Evolutionary conservation across 2,329 filamentous ascomycete species (phyloP), one percentile per base, ranked within the genome.

Genomic region (Rhytidhysteron rufulum): DNA sequence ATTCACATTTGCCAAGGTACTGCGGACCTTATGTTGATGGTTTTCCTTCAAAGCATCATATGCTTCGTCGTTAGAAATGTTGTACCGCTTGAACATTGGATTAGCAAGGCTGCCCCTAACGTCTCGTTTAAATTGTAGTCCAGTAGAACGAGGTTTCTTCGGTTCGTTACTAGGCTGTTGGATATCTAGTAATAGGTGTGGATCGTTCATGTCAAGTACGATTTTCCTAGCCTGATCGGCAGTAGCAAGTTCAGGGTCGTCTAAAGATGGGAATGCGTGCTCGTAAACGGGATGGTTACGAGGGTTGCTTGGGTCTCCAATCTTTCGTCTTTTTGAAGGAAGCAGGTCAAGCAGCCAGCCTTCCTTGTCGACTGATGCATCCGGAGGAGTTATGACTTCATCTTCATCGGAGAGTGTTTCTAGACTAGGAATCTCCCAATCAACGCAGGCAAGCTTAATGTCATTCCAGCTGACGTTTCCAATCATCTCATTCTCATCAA

Each of bases 41-140:
- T 96, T 97, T 65, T 95, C 89, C 67, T 97, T 97, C 32, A 98
- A 78, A 44, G 89, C 81, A 58, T 97, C 90, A 63, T 98, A 98
- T 2, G 90, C 90, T 43, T 93, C 86, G 57, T 98, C 93, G 48
- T 97, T 97, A 21, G 90, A 95, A 43, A 94, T 86, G 60, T 97
- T 97, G 74, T 95, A 98, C 31, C 91, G 83, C 51, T 85, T 80
- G 27, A 80, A 80, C 25, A 95, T 77, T 41, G 87, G 82, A 40
- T 84, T 85, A 3, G 83, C 81, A 31, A 88, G 69, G 37, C 82
- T 84, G 13, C 82, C 80, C 41, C 80, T 84, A 6, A 78, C 80
- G 71, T 82, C 82, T 47, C 78, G 82, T 65, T 78, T 84, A 48
- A 79, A 75, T 47, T 81, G 82, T 37, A 73, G 68, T 36, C 66